Percentiles rank a stretch among this genome's conserved stretches.
phyloP scores from a whole-genome alignment of 1,284 basidiomycete species.

The Naganishia liquefaciens region DNA sequence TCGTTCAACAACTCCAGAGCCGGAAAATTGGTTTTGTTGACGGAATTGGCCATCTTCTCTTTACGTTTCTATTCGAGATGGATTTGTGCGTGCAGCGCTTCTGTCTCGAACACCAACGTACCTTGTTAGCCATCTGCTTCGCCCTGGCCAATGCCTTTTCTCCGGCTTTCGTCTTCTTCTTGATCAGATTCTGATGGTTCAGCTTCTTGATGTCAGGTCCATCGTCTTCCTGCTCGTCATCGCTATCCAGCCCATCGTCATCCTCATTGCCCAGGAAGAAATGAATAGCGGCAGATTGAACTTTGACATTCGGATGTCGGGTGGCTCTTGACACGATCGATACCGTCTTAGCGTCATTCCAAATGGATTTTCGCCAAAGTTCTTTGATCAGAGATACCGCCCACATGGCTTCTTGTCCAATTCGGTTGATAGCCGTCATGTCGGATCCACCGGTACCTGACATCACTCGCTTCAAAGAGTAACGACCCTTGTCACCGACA shows the following conservation, averaged over 20 bases:
- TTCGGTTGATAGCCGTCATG: conserved; percentile 48
- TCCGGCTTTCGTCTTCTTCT: conserved; percentile 79
- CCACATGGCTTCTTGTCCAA: conserved; percentile 92
- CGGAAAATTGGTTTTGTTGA: conserved; percentile 74
- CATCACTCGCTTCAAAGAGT: conserved; percentile 51
- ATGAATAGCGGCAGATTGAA: conserved; percentile 93
- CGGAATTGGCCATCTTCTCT: conserved; percentile 57
- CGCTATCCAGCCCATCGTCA: conserved; percentile 65
- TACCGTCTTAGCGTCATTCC: conserved; percentile 92
- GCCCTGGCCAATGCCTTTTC: conserved; percentile 61
- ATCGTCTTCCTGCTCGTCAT: conserved; percentile 72
- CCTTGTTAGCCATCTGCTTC: conserved; percentile 67
- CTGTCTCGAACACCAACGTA: conserved; percentile 41
- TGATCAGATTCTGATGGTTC: conserved; percentile 80
- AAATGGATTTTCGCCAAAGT: conserved; percentile 90
- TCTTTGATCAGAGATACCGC: conserved; percentile 92
- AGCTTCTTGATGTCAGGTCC: conserved; percentile 68
- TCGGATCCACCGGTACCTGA: conserved; percentile 41
- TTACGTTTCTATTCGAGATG: conserved; percentile 60
- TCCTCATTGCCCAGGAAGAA: conserved; percentile 91
- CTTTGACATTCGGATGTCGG: conserved; percentile 91
- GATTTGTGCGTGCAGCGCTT: not conserved
- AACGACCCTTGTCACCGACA: conserved; percentile 75
- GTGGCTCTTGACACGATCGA: conserved; percentile 89
- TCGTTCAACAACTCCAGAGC: conserved; percentile 92